Evolutionary conservation across 306 rosid species (phyloP), one percentile per base, ranked within the genome.

Genomic region (Benincasa hispida): DNA sequence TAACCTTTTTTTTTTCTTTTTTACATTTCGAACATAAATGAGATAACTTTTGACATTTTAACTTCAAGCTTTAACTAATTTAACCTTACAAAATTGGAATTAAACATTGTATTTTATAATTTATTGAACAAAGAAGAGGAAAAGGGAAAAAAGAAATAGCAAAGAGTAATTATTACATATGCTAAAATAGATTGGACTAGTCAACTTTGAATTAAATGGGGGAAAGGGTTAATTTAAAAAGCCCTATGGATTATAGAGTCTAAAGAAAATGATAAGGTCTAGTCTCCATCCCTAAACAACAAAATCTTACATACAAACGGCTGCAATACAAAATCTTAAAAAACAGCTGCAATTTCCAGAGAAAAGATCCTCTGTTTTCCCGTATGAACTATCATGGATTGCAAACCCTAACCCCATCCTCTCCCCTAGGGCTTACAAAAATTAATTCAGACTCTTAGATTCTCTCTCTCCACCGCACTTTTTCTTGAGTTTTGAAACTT

Each of bases 291-390:
- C 34, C 17, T 13, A 70, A 70, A 18, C 28, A 48, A 72, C 45
- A 28, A 72, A 72, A 72, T 72, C 76, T 72, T 28, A 47, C n/a
- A n/a, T n/a, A 56, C 27, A 17, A 72, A 51, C 27, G 30, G 61
- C 60, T 9, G 61, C 61, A 72, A 72, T 25, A 72, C 45, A 28
- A 72, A 72, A 72, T 72, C 76, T 72, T 28, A 47, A 56, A 59
- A 17, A 72, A 51, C 27, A 51, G 61, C 60, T 9, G 61, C 61
- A 72, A 72, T 25, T n/a, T 30, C 19, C 45, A 72, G 61, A 50
- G 30, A 51, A 51, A 48, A 28, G 76, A 70, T 70, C 76, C 76
- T 69, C 39, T 4, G 12, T 25, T 25, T 42, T 4, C 39, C 7
- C 11, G 45, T 39, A 22, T 39, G 39, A 28, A 58, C 61, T 10